Base-by-base conservation (phyloP, 306 rosid species). In the Oemleria cerasiformis region DNA sequence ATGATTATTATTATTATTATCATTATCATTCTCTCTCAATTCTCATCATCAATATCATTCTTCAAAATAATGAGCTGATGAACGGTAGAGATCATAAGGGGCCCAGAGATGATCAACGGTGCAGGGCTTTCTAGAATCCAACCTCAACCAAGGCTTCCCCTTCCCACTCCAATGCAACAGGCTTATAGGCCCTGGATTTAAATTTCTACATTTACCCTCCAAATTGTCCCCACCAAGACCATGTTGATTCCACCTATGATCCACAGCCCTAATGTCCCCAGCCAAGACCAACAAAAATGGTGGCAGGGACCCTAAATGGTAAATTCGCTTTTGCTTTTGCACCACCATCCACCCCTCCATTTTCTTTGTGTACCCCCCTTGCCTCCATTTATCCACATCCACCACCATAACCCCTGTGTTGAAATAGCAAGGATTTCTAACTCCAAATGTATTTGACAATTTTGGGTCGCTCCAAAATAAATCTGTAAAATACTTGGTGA, bases 111-210 rank as follows among this genome's bases (percentile, higher is more conserved):
- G 92, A 80, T 90, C 98, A 45, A 88, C 92, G 20, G 83, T 55
- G 51, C 96, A 92, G 2, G 96, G 98, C 75, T 75, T 88, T 45
- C 95, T 85, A 11, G 98, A 92, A 78, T 92, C 98, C 70, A 92
- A 66, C 68, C 98, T 90, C 80, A 92, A 77, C 98, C 98, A 90
- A 2, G 98, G 98, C 42, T 92, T 92, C 4, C 98, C 98, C 57
- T 92, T 92, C 3, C 96, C 96, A 82, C 96, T 92, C 95, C 98
- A 92, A 85, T 92, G 98, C 2, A 92, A 76, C 78, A 90, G 76
- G 62, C 98, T 90, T 34, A 90, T 82, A 1, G 96, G 91, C 7
- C 98, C 98, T 47, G 95, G 98, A 71, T 92, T 95, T 63, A 92
- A 68, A 54, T 73, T 86, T 72, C 96, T 76, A 7, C 98, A 92